Conservation (phyloP, 169 alveolate species). For the Cryptosporidium muris region DNA sequence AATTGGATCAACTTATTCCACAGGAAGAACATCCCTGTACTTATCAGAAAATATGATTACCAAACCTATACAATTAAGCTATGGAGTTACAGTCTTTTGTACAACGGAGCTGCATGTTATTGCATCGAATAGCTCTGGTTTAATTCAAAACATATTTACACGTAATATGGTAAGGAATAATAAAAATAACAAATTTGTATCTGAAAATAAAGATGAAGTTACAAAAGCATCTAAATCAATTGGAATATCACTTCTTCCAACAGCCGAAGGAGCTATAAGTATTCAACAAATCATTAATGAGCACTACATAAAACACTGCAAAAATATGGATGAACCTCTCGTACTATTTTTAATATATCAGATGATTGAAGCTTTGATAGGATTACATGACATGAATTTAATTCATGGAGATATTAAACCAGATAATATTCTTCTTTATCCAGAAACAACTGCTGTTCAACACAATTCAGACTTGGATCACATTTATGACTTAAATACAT, state of each 20-base stretch:
- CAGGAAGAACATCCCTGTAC: background rate
- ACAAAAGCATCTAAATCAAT: conserved; percentile 1
- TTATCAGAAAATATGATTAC: conserved; percentile 8
- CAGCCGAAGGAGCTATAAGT: conserved; percentile 39
- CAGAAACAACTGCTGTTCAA: background rate
- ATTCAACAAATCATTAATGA: conserved; percentile 35
- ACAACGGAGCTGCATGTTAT: conserved; percentile 46
- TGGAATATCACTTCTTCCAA: conserved; percentile 58
- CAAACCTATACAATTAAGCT: conserved; percentile 21
- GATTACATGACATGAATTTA: conserved; percentile 46
- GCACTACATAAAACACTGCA: conserved; percentile 16
- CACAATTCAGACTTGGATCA: conserved; percentile 16
- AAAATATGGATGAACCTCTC: conserved; percentile 55
- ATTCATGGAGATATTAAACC: conserved; percentile 69
- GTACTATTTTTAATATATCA: conserved; percentile 37
- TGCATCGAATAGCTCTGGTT: conserved; percentile 36
- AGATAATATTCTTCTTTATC: conserved; percentile 55
- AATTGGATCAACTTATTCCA: conserved; percentile 17
- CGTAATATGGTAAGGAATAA: conserved; percentile 26
- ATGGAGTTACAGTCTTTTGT: conserved; percentile 52
- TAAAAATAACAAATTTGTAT: background rate
- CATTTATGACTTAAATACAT: background rate
- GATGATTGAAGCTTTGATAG: conserved; percentile 23
- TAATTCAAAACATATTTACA: conserved; percentile 51
- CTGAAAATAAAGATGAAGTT: background rate